phyloP scores from a whole-genome alignment of 495 filamentous ascomycete genomes.

The Collariella sp. region DNA sequence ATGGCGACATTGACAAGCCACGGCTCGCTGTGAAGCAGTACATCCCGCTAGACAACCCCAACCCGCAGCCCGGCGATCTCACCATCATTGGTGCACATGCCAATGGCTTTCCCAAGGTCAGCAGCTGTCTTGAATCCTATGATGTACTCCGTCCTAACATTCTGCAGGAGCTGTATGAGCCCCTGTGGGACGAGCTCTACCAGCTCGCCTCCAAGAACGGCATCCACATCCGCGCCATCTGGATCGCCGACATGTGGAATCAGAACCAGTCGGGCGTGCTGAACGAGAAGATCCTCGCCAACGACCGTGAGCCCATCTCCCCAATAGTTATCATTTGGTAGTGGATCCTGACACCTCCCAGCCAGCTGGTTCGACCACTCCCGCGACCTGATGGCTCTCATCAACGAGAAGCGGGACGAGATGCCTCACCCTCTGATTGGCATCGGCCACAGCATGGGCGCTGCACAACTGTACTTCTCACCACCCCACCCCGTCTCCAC shows the following conservation, averaged over 20 bases:
- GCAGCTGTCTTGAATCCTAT: not conserved
- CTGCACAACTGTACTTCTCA: constrained; percentile 15
- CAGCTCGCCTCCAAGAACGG: constrained; percentile 36
- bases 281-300: constrained; percentile 65
- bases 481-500: not conserved
- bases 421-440: constrained; percentile 89
- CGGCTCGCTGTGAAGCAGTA: constrained; percentile 77
- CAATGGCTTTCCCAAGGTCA: constrained; percentile 81
- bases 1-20: constrained; percentile 54
- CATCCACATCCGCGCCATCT: constrained; percentile 70
- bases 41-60: constrained; percentile 56
- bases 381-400: constrained; percentile 76
- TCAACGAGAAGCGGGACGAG: constrained; percentile 71
- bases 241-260: constrained; percentile 75
- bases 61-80: constrained; percentile 60
- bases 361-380: constrained; percentile 81
- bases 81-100: constrained; percentile 80
- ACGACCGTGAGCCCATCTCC: constrained; percentile 54
- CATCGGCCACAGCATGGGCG: constrained; percentile 86
- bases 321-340: not conserved
- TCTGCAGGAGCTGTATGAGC: constrained; percentile 72
- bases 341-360: constrained; percentile 24
- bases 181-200: constrained; percentile 73
- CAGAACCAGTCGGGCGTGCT: constrained; percentile 68
- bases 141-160: not conserved